A percentile compares a stretch with the other conserved stretches of the same genome.
These are phyloP conservation scores for Saccharomyces hybrid DNA, from an alignment of 1,139 yeast genomes.

Conservation along the genomic window DNA sequence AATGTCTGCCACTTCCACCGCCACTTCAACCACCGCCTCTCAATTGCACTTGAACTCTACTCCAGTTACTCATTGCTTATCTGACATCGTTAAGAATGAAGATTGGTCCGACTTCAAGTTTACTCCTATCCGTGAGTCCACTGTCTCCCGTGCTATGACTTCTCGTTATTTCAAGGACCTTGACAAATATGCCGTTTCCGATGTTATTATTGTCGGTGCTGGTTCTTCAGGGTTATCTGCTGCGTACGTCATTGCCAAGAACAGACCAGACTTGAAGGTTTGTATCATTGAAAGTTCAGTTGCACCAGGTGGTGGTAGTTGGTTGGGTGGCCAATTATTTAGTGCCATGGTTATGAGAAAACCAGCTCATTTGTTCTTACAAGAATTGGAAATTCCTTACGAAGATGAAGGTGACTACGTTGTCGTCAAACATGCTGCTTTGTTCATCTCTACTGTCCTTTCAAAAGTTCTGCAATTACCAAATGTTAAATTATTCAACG, in stretches of 20 bases:
- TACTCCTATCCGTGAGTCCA: constrained; percentile 69
- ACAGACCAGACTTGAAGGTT: constrained; percentile 69
- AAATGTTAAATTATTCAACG: constrained; percentile 70
- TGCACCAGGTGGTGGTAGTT: constrained; percentile 76
- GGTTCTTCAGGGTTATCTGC: constrained; percentile 76
- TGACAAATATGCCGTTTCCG: constrained; percentile 69
- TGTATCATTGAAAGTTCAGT: constrained; percentile 71
- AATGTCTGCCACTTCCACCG: constrained; percentile 1
- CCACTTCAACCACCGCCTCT: constrained; percentile 12
- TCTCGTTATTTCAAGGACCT: constrained; percentile 65
- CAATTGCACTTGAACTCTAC: constrained; percentile 26
- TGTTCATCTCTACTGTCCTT: constrained; percentile 64
- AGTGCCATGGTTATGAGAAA: constrained; percentile 75
- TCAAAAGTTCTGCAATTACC: constrained; percentile 70
- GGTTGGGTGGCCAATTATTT: constrained; percentile 76
- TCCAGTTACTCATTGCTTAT: constrained; percentile 33
- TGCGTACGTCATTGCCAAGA: constrained; percentile 63
- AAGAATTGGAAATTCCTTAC: constrained; percentile 56
- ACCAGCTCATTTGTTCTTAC: constrained; percentile 64
- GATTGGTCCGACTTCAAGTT: constrained; percentile 67
- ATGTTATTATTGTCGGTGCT: constrained; percentile 70
- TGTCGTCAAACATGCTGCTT: constrained; percentile 75
- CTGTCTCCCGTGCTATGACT: constrained; percentile 79
- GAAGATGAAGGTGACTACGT: constrained; percentile 79
- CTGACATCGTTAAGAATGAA: constrained; percentile 32